Evolutionary conservation across 768 basidiomycete genomes (phyloP).

Genomic region (Tylopilus sp.): DNA sequence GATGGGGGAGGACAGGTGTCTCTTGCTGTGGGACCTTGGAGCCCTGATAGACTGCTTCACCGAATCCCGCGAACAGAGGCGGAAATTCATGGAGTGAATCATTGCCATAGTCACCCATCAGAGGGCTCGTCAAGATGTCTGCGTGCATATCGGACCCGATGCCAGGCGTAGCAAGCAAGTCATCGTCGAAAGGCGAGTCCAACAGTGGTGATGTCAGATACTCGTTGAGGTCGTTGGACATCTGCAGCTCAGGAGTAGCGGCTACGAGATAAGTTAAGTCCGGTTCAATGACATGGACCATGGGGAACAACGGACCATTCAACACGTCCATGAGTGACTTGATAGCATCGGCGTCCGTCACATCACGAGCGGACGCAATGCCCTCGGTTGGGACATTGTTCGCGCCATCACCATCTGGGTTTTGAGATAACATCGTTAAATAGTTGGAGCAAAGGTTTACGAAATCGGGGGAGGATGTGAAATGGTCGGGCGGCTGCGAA

Average conservation of each 20-base stretch:
- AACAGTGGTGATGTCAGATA: conserved; percentile 46
- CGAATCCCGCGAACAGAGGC: conserved; percentile 31
- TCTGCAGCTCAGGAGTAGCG: conserved; percentile 40
- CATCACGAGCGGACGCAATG: conserved; percentile 18
- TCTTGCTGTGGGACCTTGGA: conserved; percentile 13
- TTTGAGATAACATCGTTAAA: conserved; percentile 62
- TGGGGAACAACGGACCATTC: conserved; percentile 29
- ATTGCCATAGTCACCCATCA: conserved; percentile 34
- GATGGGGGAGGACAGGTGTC: conserved; percentile 6
- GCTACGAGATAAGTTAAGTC: conserved; percentile 6
- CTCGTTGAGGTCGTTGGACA: conserved; percentile 37
- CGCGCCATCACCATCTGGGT: conserved; percentile 39
- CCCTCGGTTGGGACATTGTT: conserved; percentile 31
- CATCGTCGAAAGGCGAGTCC: conserved; percentile 46
- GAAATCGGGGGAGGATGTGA: conserved; percentile 38
- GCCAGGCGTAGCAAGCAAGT: conserved; percentile 42
- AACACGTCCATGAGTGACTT: conserved; percentile 39
- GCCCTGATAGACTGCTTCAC: conserved; percentile 13
- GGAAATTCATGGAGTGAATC: conserved; percentile 33
- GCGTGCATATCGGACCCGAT: conserved; percentile 35
- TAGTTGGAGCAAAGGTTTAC: conserved; percentile 55
- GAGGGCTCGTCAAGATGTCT: conserved; percentile 43
- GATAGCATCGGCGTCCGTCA: conserved; percentile 31
- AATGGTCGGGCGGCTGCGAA: conserved; percentile 21
- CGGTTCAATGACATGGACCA: accelerated